Evolutionary conservation across 2,329 filamentous ascomycete species (phyloP), one percentile per base, ranked within the genome.

Genomic region (Botrytis sinoallii): DNA sequence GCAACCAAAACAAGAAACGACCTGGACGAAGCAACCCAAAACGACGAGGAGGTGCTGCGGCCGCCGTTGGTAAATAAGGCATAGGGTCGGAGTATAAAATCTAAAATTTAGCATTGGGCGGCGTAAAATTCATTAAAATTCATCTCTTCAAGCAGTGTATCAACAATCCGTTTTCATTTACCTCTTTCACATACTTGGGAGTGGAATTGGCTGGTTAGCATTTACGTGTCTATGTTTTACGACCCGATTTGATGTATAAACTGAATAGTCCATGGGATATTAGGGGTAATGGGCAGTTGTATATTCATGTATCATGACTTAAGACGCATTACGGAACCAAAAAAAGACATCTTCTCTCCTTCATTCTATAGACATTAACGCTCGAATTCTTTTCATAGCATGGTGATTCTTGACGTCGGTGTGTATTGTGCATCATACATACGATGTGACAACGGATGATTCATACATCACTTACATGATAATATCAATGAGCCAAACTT

Each of bases 11-110:
- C n/a, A 91, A 90, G 84, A 89, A 90, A 82, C 85, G 86, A 67
- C 81, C 85, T 35, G 83, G 84, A 70, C 85, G 86, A 42, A 85
- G 84, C 76, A 89, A 88, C 76, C 88, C 88, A 18, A 90, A 90
- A 83, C 83, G 85, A 75, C 83, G 88, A 69, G 86, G 87, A 35
- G 82, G 76, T 46, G 71, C 64, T 35, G 59, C 72, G 35, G 35
- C 72, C 42, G 40, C 42, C 18, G 52, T 52, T 60, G 65, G 71
- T 42, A 73, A 73, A 69, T 73, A 70, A 52, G 32, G 46, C 60
- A 65, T 66, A 12, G n/a, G 61, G 48, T 57, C 25, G 70, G 70
- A 67, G 46, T 44, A 65, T 29, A 72, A 59, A 67, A 42, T 67
- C 32, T 42, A 32, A 55, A 66, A 46, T n/a, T 71, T 67, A 46